phyloP scores from a whole-genome alignment of 257 asterid species.

The Leonotis leonurus region DNA sequence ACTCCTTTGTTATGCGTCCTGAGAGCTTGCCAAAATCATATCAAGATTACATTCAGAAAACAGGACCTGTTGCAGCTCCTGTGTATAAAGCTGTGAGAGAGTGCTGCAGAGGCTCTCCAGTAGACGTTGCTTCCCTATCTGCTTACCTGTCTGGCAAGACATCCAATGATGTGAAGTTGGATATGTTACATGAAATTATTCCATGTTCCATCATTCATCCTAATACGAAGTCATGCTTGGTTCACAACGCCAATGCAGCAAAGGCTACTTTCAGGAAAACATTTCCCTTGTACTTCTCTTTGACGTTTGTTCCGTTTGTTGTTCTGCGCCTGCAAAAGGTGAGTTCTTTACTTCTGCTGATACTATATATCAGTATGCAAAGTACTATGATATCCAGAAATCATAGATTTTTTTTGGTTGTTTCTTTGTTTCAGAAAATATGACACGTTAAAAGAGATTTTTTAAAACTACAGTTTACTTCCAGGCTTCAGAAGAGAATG shows the following conservation, averaged over 20 bases:
- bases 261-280: slow-evolving; percentile 88
- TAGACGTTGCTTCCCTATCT: slow-evolving; percentile 61
- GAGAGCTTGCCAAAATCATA: slow-evolving; percentile 97
- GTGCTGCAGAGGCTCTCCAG: slow-evolving; percentile 89
- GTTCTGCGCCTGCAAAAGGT: slow-evolving; percentile 96
- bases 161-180: slow-evolving; percentile 49
- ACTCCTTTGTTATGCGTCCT: slow-evolving; percentile 97
- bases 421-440: too few relatives aligned
- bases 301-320: slow-evolving; percentile 95
- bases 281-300: slow-evolving; percentile 92
- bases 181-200: slow-evolving; percentile 65
- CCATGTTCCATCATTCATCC: slow-evolving; percentile 94
- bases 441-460: too few relatives aligned
- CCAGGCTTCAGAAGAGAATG: background rate
- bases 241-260: slow-evolving; percentile 76
- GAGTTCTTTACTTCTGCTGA: too few relatives aligned
- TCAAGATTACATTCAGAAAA: slow-evolving; percentile 95
- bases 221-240: slow-evolving; percentile 63
- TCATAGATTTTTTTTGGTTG: too few relatives aligned
- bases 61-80: slow-evolving; percentile 96
- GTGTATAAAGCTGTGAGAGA: slow-evolving; percentile 96
- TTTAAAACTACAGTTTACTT: too few relatives aligned
- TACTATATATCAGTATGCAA: too few relatives aligned
- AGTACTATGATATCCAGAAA: too few relatives aligned
- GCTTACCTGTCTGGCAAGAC: slow-evolving; percentile 50